Evolutionary conservation across 106 monocot species (phyloP).

Genomic region (Phalaenopsis equestris): DNA sequence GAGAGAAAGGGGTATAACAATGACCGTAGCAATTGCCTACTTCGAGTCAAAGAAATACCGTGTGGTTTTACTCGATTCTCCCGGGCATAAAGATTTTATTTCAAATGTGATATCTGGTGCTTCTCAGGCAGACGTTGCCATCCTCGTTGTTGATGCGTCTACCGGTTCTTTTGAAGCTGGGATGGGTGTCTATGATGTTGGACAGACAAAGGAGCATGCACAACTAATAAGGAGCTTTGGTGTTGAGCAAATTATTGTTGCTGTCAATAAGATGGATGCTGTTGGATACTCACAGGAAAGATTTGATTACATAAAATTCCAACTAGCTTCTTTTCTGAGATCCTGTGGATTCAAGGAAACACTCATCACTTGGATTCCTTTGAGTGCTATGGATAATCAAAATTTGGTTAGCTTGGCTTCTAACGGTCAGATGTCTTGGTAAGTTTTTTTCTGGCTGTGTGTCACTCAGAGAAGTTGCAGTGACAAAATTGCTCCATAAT

Average conservation of each 20-base stretch:
- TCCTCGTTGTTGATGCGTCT: conserved; percentile 91
- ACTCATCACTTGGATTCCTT: conserved; percentile 60
- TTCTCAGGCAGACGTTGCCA: conserved; percentile 88
- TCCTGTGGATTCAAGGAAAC: conserved; percentile 81
- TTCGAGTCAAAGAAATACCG: conserved; percentile 76
- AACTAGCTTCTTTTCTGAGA: conserved; percentile 57
- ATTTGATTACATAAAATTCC: conserved; percentile 57
- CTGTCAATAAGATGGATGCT: conserved; percentile 84
- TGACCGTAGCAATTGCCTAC: conserved; percentile 91
- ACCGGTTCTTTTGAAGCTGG: conserved; percentile 91
- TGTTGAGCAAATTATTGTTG: conserved; percentile 73
- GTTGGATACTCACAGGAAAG: conserved; percentile 72
- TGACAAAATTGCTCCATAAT: neutral
- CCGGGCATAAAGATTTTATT: conserved; percentile 94
- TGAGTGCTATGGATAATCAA: conserved; percentile 79
- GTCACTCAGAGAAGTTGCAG: neutral
- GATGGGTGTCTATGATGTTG: conserved; percentile 68
- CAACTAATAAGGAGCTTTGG: conserved; percentile 95
- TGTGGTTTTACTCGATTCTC: conserved; percentile 91
- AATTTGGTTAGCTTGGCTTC: conserved; percentile 55
- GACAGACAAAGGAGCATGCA: conserved; percentile 93
- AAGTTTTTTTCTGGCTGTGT: neutral
- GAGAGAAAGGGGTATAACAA: conserved; percentile 90
- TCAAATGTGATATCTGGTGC: conserved; percentile 96
- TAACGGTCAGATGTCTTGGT: conserved; percentile 62